phyloP scores from a whole-genome alignment of 2,329 filamentous ascomycete species.

The Ascosphaera aggregata region DNA sequence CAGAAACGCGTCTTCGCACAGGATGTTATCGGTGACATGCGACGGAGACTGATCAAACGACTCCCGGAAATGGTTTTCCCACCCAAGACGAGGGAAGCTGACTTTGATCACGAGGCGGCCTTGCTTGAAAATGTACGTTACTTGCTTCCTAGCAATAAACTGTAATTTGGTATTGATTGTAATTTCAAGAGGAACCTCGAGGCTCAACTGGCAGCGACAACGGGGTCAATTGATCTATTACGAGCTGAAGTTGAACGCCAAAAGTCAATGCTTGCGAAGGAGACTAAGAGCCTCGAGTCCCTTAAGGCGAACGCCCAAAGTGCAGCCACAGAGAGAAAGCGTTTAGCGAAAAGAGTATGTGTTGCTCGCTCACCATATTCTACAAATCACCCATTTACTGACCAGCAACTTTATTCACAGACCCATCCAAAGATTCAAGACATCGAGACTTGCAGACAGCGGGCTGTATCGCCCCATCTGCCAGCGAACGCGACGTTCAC shows the following conservation, averaged over 20 bases:
- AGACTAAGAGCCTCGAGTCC: constrained; percentile 17
- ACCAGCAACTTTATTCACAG: neutral
- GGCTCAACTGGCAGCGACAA: constrained; percentile 16
- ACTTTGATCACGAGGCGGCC: constrained; percentile 21
- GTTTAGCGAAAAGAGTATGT: constrained; percentile 18
- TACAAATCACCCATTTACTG: too few relatives aligned
- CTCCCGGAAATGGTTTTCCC: constrained; percentile 24
- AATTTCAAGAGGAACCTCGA: constrained; percentile 14
- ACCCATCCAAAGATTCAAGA: neutral
- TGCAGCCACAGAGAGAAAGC: constrained; percentile 16
- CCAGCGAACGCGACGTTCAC: neutral
- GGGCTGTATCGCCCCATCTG: neutral
- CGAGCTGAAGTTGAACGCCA: constrained; percentile 20
- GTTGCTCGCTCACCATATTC: neutral
- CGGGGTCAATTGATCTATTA: constrained; percentile 17
- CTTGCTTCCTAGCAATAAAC: neutral
- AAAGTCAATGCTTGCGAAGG: constrained; percentile 17
- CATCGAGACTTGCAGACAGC: too few relatives aligned
- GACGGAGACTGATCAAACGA: constrained; percentile 16
- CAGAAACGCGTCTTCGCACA: constrained; percentile 20
- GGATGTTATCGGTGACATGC: constrained; percentile 17
- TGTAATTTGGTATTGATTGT: neutral
- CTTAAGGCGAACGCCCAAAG: constrained; percentile 21
- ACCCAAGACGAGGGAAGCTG: constrained; percentile 17
- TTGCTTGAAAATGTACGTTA: constrained; percentile 19